Conservation (phyloP, 2,329 filamentous ascomycete species). For the Colletotrichum orchidophilum region DNA sequence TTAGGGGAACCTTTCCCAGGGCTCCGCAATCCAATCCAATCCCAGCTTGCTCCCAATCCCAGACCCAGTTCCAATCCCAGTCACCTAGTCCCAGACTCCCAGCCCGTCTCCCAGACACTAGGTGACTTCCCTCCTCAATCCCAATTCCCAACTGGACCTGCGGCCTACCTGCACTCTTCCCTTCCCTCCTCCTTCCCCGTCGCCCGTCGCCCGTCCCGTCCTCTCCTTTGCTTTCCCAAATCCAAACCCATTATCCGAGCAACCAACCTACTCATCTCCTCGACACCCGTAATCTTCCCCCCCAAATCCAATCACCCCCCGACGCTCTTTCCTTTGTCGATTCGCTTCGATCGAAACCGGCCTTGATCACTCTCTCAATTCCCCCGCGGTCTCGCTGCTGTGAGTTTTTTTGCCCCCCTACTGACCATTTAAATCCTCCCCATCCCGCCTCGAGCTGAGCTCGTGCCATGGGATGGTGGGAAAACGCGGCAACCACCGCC, state of each 20-base stretch:
- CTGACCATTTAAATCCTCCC: constrained; percentile 26
- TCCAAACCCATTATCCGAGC: constrained; percentile 33
- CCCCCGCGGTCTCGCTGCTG: constrained; percentile 19
- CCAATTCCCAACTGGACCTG: neutral
- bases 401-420: constrained; percentile 27
- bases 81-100: neutral
- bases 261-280: constrained; percentile 26
- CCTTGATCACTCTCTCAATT: constrained; percentile 26
- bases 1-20: constrained; percentile 29
- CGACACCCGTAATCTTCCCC: constrained; percentile 27
- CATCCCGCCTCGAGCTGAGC: constrained; percentile 22
- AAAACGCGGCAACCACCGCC: constrained; percentile 32
- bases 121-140: neutral
- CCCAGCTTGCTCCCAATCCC: constrained; percentile 16
- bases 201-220: constrained; percentile 25
- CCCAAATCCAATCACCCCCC: constrained; percentile 28
- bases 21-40: constrained; percentile 32
- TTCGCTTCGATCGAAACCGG: constrained; percentile 35
- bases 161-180: constrained; percentile 16
- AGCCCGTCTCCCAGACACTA: neutral
- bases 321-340: constrained; percentile 37
- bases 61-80: neutral
- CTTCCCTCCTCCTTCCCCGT: constrained; percentile 22
- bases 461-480: constrained; percentile 30
- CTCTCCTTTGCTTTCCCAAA: constrained; percentile 35